These are phyloP conservation scores for Suhomyces coccinellae DNA, from an alignment of 1,139 yeast species.

Conservation along the genomic window DNA sequence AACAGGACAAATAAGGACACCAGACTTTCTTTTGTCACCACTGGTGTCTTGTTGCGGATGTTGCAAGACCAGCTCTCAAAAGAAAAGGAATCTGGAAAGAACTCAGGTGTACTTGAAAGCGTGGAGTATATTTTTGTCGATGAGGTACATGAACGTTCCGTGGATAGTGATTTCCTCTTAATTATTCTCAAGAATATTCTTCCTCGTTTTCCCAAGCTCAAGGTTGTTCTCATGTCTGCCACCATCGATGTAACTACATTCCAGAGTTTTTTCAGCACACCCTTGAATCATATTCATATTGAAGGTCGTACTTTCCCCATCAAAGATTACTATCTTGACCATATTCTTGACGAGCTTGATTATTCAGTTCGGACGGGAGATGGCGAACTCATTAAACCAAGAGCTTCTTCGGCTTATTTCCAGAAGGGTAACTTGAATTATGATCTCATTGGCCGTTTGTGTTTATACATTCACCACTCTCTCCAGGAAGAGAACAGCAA, in stretches of 20 bases:
- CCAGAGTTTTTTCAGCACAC: slow-evolving; percentile 55
- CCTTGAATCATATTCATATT: slow-evolving; percentile 65
- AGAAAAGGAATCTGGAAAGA: slow-evolving; percentile 14
- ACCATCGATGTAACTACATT: slow-evolving; percentile 79
- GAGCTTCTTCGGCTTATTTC: slow-evolving; percentile 64
- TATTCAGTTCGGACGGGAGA: slow-evolving; percentile 51
- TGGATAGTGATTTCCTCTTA: slow-evolving; percentile 84
- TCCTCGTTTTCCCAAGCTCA: slow-evolving; percentile 51
- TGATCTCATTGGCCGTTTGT: slow-evolving; percentile 62
- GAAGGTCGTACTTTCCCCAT: slow-evolving; percentile 95
- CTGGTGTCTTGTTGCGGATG: slow-evolving; percentile 89
- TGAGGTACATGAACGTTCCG: slow-evolving; percentile 94
- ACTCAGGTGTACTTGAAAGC: slow-evolving; percentile 46
- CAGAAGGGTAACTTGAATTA: slow-evolving; percentile 69
- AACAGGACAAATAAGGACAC: slow-evolving; percentile 64
- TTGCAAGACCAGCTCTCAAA: slow-evolving; percentile 51
- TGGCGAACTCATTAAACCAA: slow-evolving; percentile 49
- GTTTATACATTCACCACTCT: slow-evolving; percentile 53
- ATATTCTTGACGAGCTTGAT: slow-evolving; percentile 54
- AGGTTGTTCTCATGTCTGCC: slow-evolving; percentile 88
- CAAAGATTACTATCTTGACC: slow-evolving; percentile 68
- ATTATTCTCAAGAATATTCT: slow-evolving; percentile 68
- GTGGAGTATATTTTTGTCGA: slow-evolving; percentile 77
- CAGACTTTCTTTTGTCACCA: slow-evolving; percentile 80
- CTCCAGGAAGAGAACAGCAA: slow-evolving; percentile 31